Evolutionary conservation across 106 monocot species (phyloP).

Genomic region (Amphibolis antarctica): DNA sequence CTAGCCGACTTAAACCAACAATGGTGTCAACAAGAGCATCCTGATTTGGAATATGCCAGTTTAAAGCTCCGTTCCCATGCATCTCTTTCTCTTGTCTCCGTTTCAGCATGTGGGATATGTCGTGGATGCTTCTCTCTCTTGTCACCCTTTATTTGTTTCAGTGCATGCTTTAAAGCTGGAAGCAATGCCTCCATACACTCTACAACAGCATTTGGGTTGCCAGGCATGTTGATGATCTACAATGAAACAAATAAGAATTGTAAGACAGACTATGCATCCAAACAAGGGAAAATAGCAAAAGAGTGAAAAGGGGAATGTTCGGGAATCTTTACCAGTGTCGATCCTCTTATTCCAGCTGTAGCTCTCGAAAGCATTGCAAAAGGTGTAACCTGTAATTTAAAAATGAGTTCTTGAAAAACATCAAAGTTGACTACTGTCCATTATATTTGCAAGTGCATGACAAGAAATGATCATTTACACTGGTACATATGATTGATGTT

Average conservation of each 20-base stretch:
- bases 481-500: no score
- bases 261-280: neutral
- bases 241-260: neutral
- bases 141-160: conserved; percentile 82
- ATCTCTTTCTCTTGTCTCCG: conserved; percentile 37
- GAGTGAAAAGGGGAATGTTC: neutral
- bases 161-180: conserved; percentile 72
- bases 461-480: no score
- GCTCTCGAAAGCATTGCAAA: conserved; percentile 90
- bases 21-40: conserved; percentile 55
- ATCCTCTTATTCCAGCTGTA: conserved; percentile 82
- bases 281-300: neutral
- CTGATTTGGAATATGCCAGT: conserved; percentile 21
- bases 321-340: conserved; percentile 61
- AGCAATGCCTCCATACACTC: conserved; percentile 86
- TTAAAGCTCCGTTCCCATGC: conserved; percentile 75
- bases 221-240: conserved; percentile 98
- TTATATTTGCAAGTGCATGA: no score
- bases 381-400: conserved; percentile 69
- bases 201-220: conserved; percentile 85
- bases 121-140: conserved; percentile 97
- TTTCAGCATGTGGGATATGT: conserved; percentile 65
- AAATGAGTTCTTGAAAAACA: neutral
- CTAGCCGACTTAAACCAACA: neutral
- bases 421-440: no score